A percentile compares a stretch with the other conserved stretches of the same genome.
phyloP scores from a whole-genome alignment of 768 basidiomycete species.

The Mycena galopus region DNA sequence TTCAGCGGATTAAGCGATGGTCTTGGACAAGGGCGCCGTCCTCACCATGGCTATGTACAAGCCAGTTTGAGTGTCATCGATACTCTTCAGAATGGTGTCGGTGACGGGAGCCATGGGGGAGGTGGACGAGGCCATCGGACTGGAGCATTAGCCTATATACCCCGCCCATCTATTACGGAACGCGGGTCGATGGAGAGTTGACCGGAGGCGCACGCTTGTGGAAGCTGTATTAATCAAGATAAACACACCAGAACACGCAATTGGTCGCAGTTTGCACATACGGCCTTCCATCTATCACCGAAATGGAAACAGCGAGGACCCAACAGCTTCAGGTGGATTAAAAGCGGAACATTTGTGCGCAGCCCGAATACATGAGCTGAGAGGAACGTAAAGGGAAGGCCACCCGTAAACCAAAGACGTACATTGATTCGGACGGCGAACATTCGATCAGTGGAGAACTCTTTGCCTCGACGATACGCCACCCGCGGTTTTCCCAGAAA shows the following conservation, averaged over 20 bases:
- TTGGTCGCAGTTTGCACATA: not conserved
- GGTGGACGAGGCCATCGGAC: not conserved
- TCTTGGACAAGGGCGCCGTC: not conserved
- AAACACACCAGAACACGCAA: not conserved
- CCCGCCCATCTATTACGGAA: not conserved
- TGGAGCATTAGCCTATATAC: not conserved
- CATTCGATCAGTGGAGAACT: too few relatives aligned
- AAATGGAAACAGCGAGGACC: not conserved
- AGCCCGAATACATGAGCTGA: not conserved
- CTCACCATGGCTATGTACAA: conserved; percentile 10
- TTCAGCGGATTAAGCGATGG: not conserved
- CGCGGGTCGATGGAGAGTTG: not conserved
- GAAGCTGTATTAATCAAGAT: not conserved
- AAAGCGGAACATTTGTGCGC: not conserved
- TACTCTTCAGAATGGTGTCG: not conserved
- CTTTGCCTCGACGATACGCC: too few relatives aligned
- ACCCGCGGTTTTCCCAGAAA: too few relatives aligned
- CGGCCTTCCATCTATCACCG: not conserved
- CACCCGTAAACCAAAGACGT: too few relatives aligned
- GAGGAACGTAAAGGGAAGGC: too few relatives aligned
- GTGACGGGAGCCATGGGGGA: not conserved
- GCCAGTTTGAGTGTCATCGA: not conserved
- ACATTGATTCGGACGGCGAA: too few relatives aligned
- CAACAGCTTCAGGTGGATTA: not conserved
- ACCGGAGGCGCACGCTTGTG: not conserved